Base-by-base conservation (phyloP, 345 rosid genomes). In the Psidium friedrichsthalianum region DNA sequence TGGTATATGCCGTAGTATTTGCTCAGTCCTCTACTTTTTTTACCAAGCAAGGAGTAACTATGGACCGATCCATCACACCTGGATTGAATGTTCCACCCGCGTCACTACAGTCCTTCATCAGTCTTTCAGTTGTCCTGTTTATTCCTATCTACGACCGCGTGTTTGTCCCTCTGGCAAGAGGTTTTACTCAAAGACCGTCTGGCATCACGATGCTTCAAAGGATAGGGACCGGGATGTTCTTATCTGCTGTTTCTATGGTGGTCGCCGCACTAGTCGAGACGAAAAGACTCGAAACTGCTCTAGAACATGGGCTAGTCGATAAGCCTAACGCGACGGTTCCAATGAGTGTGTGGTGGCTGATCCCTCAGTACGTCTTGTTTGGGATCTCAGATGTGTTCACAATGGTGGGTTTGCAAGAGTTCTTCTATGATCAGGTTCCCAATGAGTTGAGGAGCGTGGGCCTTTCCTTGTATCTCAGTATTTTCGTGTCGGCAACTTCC, bases 151-250 rank as follows among this genome's bases (percentile, higher is more conserved):
- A 94, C 25, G 94, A 93, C 86, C 88, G 91, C 5, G 6, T 93
- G 40, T 87, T 94, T 24, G 92, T 94, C 83, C 95, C 95, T 55
- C 16, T 91, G 11, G 91, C 87, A 20, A 90, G 96, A 86, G 82
- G 86, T 21, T 86, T 90, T 47, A 93, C 92, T 0, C 86, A 88
- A 74, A 89, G 88, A 82, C 95, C 94, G 44, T 80, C 93, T 0
- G 96, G 96, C 52, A 89, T 94, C 81, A 92, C 93, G 15, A 90
- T 92, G 96, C 95, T 94, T 52, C 94, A 93, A 86, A 94, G 96
- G 85, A 94, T 94, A 4, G 96, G 96, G 57, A 89, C 82, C 4
- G 96, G 96, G 3, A 85, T 94, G 83, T 88, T 88, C 83, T 51
- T 93, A 69, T 94, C 94, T 14, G 88, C 86, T 20, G 82, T 87